Evolutionary conservation across 129 eudicot species (phyloP).

Genomic region (Oenanthe sinensis): DNA sequence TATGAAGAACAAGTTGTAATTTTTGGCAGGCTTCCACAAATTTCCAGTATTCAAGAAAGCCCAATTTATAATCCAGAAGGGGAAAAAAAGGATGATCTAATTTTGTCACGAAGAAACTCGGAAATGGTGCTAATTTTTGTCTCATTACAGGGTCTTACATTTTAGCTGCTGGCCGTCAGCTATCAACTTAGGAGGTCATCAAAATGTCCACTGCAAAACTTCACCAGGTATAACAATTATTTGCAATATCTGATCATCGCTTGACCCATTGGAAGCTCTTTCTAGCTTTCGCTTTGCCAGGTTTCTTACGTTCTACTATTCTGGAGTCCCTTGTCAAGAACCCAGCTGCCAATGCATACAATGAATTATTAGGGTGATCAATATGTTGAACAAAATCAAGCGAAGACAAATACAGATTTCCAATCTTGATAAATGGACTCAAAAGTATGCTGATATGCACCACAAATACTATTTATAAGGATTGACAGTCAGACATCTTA

Average conservation of each 20-base stretch:
- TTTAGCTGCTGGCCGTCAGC: neutral
- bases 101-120: neutral
- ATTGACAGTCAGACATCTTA: neutral
- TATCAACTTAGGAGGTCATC: neutral
- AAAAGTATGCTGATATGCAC: neutral
- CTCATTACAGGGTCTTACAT: neutral
- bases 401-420: neutral
- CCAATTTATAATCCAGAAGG: neutral
- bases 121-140: neutral
- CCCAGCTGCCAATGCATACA: slow-evolving; percentile 52
- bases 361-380: neutral
- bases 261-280: slow-evolving; percentile 99
- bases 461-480: neutral
- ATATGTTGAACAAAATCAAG: neutral
- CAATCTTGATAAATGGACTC: neutral
- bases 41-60: neutral
- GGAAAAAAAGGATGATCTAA: neutral
- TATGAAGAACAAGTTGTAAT: neutral
- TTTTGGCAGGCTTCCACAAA: neutral
- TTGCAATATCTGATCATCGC: slow-evolving; percentile 31
- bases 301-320: slow-evolving; percentile 88
- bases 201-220: neutral
- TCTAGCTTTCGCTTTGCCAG: slow-evolving; percentile 95
- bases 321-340: slow-evolving; percentile 90
- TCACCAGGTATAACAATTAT: neutral